Percentiles rank a stretch among this genome's conserved stretches.
Evolutionary conservation across 2,329 filamentous ascomycete species (phyloP).

Genomic region (Volutella citrinella): DNA sequence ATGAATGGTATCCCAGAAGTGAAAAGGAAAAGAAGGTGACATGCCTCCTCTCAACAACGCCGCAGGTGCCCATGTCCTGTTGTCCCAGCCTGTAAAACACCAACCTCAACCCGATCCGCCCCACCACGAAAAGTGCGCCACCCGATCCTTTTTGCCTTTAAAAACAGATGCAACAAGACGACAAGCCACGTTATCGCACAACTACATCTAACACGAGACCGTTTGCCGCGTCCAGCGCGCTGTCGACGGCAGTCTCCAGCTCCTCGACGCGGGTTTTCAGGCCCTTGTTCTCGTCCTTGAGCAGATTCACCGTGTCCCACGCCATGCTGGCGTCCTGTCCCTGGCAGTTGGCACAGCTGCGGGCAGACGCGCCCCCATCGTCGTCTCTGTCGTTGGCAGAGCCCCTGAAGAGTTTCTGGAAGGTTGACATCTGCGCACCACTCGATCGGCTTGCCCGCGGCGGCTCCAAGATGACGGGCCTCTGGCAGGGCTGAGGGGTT

Average conservation of each 20-base stretch:
- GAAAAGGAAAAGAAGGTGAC: no score
- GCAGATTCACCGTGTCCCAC: conserved; percentile 62
- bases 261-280: conserved; percentile 58
- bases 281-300: conserved; percentile 60
- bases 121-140: no score
- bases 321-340: conserved; percentile 58
- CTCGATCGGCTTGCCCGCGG: conserved; percentile 29
- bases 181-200: no score
- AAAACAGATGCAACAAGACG: no score
- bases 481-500: conserved; percentile 17
- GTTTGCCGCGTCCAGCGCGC: conserved; percentile 58
- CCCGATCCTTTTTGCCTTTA: no score
- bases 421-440: conserved; percentile 30
- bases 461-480: conserved; percentile 22
- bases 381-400: conserved; percentile 21
- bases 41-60: no score
- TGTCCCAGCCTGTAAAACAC: no score
- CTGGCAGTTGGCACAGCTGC: conserved; percentile 55
- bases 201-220: no score
- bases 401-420: conserved; percentile 43
- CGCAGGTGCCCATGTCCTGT: no score
- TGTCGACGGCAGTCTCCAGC: conserved; percentile 59
- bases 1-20: no score
- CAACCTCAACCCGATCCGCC: no score
- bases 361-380: no score